Evolutionary conservation across 257 asterid species (phyloP).

Genomic region (Orobanche coerulescens): DNA sequence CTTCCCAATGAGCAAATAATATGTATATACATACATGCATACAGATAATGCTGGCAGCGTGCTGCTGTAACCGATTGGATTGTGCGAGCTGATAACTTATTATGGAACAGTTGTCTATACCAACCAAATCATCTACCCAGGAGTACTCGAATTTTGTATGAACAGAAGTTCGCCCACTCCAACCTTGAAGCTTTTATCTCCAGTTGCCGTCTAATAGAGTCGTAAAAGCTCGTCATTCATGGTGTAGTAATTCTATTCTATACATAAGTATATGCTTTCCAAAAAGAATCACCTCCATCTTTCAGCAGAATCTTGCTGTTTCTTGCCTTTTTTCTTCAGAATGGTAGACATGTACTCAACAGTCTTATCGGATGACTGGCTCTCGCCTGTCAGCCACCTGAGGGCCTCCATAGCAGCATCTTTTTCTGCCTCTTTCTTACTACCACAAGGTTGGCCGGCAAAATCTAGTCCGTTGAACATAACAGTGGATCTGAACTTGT

Average conservation of each 20-base stretch:
- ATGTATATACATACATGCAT: no score
- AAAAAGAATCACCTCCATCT: slow-evolving; percentile 52
- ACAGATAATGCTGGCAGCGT: background rate
- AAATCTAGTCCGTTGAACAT: slow-evolving; percentile 75
- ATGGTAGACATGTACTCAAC: slow-evolving; percentile 58
- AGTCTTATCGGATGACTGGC: slow-evolving; percentile 43
- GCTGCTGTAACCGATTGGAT: slow-evolving; percentile 4
- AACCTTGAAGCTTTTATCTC: background rate
- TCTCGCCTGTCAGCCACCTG: slow-evolving; percentile 78
- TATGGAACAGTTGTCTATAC: background rate
- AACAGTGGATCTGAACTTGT: slow-evolving; percentile 64
- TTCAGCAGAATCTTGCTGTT: slow-evolving; percentile 31
- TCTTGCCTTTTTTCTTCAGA: slow-evolving; percentile 60
- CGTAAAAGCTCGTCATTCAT: no score
- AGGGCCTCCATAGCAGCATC: slow-evolving; percentile 91
- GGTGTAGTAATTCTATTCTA: no score
- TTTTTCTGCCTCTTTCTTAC: slow-evolving; percentile 91
- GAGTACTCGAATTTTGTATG: background rate
- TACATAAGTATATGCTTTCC: background rate
- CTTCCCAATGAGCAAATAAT: background rate
- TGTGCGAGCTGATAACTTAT: background rate
- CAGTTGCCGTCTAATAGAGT: no score
- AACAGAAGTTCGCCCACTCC: no score
- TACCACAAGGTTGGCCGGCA: slow-evolving; percentile 58
- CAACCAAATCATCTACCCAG: background rate